phyloP scores from a whole-genome alignment of 1,139 yeast species.

The Pichia sp. region DNA sequence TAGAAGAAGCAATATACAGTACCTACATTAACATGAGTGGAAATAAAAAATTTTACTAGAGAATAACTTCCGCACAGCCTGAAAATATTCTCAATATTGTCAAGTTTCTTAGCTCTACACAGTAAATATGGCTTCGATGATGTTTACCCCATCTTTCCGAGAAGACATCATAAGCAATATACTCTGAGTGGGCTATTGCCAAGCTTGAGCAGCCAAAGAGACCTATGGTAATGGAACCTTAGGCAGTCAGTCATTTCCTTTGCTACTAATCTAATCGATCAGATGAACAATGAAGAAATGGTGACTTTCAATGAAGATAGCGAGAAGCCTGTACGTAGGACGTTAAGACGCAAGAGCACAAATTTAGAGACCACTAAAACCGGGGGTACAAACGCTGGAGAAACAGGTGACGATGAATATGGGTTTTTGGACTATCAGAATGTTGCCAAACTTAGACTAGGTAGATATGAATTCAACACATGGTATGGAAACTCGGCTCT shows the following conservation, averaged over 20 bases:
- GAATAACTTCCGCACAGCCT: conserved; percentile 1
- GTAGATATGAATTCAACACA: conserved; percentile 60
- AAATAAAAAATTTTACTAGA: background rate
- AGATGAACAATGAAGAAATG: background rate
- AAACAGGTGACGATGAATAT: conserved; percentile 38
- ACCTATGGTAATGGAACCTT: background rate
- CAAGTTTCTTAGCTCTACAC: background rate
- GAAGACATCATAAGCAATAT: background rate
- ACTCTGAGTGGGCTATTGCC: conserved; percentile 6
- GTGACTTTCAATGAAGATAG: background rate
- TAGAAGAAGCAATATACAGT: background rate
- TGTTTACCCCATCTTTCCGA: background rate
- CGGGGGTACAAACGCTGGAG: background rate
- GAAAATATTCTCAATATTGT: background rate
- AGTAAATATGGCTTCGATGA: background rate
- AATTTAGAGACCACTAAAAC: background rate
- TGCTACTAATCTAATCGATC: background rate
- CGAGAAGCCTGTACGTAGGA: conserved; percentile 1
- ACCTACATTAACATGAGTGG: background rate
- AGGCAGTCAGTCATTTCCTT: background rate
- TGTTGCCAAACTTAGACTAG: conserved; percentile 61
- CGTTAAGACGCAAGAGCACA: conserved; percentile 3
- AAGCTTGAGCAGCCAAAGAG: background rate
- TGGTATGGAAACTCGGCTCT: conserved; percentile 88
- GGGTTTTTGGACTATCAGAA: conserved; percentile 61